Evolutionary conservation across 2,329 filamentous ascomycete genomes (phyloP), one percentile per base, ranked within the genome.

Genomic region (Orbilia javanica): DNA sequence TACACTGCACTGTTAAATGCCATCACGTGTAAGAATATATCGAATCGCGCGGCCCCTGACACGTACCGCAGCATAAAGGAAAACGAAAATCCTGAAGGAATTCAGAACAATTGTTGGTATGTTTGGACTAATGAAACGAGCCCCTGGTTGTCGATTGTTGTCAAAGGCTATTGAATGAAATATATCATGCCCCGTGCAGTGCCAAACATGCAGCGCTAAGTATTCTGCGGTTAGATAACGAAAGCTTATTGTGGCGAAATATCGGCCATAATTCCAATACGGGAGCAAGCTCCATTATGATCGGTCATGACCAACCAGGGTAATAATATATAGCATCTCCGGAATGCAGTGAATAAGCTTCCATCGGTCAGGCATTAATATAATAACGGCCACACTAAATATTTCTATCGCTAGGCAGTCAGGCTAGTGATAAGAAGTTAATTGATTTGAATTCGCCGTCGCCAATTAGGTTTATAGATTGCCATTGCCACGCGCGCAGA

Each of bases 21-120:
- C n/a, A n/a, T n/a, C n/a, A n/a, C n/a, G n/a, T n/a, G n/a, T n/a
- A n/a, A n/a, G n/a, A n/a, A n/a, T n/a, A n/a, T n/a, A n/a, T n/a
- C n/a, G n/a, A n/a, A n/a, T n/a, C n/a, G n/a, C n/a, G n/a, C n/a
- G n/a, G n/a, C n/a, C n/a, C n/a, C n/a, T n/a, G n/a, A n/a, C n/a
- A n/a, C n/a, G n/a, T n/a, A n/a, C n/a, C n/a, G n/a, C n/a, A n/a
- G n/a, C 53, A 46, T 31, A 42, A 18, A 55, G 64, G 29, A 50
- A 25, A 65, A 76, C 20, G 36, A 55, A 53, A 76, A 76, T 65
- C 57, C 65, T 76, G 34, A 46, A 18, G 72, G 65, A 25, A 46
- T n/a, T n/a, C n/a, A n/a, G 27, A 6, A 70, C 55, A 44, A 70
- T 69, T 70, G 72, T 76, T 76, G 72, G 72, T 76, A 62, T 65